Percentiles rank a stretch among this genome's conserved stretches.
These are phyloP conservation scores for Teunomyces stri DNA, from an alignment of 805 yeast genomes.

Conservation along the genomic window DNA sequence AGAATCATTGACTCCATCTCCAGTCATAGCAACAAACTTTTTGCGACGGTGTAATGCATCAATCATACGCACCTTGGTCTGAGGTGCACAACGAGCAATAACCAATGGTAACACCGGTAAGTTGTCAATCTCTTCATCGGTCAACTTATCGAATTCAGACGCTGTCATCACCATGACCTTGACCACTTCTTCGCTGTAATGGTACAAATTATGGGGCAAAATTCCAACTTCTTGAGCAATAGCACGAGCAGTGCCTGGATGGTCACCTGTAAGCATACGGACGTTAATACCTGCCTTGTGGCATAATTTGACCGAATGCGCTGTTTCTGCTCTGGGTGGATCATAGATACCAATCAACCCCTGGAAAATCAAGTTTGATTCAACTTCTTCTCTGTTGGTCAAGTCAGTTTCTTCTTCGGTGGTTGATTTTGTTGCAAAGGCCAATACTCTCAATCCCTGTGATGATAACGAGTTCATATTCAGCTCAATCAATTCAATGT, in stretches of 20 bases:
- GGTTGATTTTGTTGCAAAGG: constrained; percentile 54
- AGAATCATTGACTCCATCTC: constrained; percentile 79
- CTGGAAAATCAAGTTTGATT: constrained; percentile 51
- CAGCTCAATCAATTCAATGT: constrained; percentile 42
- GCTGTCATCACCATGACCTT: constrained; percentile 44
- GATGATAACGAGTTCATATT: constrained; percentile 59
- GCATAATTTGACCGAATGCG: constrained; percentile 61
- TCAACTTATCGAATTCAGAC: constrained; percentile 30
- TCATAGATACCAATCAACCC: constrained; percentile 79
- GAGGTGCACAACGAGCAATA: constrained; percentile 42
- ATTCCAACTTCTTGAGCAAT: constrained; percentile 83
- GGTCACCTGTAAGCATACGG: constrained; percentile 82
- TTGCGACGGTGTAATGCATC: constrained; percentile 38
- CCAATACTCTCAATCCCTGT: constrained; percentile 58
- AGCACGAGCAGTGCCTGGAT: constrained; percentile 73
- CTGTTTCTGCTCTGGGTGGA: constrained; percentile 73
- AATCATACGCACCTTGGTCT: constrained; percentile 41
- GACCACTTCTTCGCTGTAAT: constrained; percentile 55
- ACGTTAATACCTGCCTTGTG: constrained; percentile 76
- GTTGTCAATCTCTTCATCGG: constrained; percentile 31
- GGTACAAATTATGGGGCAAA: constrained; percentile 53
- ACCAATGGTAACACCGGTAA: constrained; percentile 40
- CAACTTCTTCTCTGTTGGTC: constrained; percentile 41
- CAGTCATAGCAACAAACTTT: constrained; percentile 41
- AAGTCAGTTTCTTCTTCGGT: constrained; percentile 14